A percentile compares a stretch with the other conserved stretches of the same genome.
phyloP scores from a whole-genome alignment of 768 basidiomycete species.

The Tubosaeta sp. region DNA sequence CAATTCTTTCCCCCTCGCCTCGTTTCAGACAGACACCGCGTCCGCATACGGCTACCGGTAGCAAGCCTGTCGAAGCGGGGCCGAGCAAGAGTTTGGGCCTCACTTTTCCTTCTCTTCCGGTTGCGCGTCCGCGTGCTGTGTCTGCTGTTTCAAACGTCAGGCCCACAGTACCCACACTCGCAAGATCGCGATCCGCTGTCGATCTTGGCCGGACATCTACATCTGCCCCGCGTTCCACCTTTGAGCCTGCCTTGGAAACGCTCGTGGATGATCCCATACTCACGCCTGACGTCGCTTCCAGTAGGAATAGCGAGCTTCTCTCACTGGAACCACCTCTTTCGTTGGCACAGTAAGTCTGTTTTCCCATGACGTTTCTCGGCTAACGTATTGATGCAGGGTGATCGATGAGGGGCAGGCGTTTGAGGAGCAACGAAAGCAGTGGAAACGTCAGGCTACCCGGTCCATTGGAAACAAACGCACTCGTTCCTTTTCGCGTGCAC shows the following conservation, averaged over 20 bases:
- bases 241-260: slow-evolving; percentile 20
- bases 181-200: slow-evolving; percentile 20
- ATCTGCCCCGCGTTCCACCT: slow-evolving; percentile 2
- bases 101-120: slow-evolving; percentile 7
- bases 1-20: slow-evolving; percentile 71
- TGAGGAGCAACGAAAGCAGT: slow-evolving; percentile 58
- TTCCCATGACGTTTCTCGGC: not conserved
- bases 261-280: slow-evolving; percentile 13
- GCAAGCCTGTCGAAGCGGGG: slow-evolving; percentile 34
- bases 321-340: slow-evolving; percentile 59
- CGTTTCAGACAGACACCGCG: slow-evolving; percentile 45
- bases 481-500: slow-evolving; percentile 57
- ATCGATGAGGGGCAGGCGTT: slow-evolving; percentile 60
- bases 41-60: slow-evolving; percentile 17
- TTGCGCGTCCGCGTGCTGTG: slow-evolving; percentile 19
- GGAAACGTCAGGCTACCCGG: slow-evolving; percentile 58
- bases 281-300: not conserved
- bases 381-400: slow-evolving; percentile 42
- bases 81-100: not conserved
- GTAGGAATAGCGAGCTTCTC: slow-evolving; percentile 47
- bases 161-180: slow-evolving; percentile 1
- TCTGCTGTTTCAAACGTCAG: slow-evolving; percentile 8
- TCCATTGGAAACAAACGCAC: slow-evolving; percentile 65
- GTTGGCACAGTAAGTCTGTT: slow-evolving; percentile 37
- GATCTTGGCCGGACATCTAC: slow-evolving; percentile 16